A percentile compares a stretch with the other conserved stretches of the same genome.
These are phyloP conservation scores for Pseudoneurospora amorphoporcata DNA, from an alignment of 495 filamentous ascomycete genomes.

Conservation along the genomic window DNA sequence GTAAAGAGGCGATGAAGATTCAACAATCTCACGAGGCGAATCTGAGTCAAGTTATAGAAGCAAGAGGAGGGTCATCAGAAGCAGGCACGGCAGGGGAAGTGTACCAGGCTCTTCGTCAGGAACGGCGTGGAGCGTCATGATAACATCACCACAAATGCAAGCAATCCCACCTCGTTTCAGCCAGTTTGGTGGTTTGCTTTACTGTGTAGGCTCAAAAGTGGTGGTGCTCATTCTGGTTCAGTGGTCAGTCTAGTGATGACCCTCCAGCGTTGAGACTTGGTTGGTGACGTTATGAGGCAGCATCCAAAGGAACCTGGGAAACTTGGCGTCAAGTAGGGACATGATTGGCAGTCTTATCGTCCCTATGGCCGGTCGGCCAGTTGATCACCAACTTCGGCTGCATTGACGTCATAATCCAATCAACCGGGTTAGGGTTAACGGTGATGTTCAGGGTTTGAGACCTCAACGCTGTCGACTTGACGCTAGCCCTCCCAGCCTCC, in stretches of 20 bases:
- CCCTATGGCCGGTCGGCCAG: not conserved
- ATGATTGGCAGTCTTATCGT: not conserved
- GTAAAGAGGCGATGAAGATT: not conserved
- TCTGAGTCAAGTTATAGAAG: not conserved
- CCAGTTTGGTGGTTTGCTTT: not conserved
- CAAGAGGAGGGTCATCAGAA: not conserved
- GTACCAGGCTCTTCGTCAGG: not conserved
- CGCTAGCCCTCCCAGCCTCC: not conserved
- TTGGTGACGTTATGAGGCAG: not conserved
- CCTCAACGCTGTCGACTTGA: not conserved
- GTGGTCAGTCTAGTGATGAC: not conserved
- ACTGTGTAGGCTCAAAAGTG: not conserved
- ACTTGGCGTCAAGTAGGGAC: not conserved
- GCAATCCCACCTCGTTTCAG: not conserved
- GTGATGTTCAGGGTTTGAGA: not conserved
- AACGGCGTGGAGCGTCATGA: not conserved
- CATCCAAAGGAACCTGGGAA: not conserved
- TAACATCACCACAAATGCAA: not conserved
- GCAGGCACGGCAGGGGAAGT: not conserved
- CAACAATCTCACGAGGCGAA: not conserved
- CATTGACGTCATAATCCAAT: not conserved
- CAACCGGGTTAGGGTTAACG: not conserved
- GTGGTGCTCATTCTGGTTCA: not conserved
- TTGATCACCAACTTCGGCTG: not conserved
- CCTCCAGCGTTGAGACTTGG: not conserved